Conservation (phyloP, 148 eudicot species). For the Drosera capensis region DNA sequence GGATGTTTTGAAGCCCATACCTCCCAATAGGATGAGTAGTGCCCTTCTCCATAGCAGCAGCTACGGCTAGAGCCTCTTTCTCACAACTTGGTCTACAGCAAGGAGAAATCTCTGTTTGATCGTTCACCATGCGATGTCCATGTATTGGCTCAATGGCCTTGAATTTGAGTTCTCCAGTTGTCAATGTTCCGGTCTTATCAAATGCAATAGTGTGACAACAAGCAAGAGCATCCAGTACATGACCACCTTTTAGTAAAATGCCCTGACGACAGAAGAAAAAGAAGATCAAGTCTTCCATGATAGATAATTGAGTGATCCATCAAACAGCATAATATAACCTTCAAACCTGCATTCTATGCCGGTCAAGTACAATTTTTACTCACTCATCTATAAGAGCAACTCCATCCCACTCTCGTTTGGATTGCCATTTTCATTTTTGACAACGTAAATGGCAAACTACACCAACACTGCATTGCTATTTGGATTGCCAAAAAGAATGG, state of each 20-base stretch:
- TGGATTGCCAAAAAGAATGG: too few species aligned
- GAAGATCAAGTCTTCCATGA: too few species aligned
- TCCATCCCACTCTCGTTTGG: too few species aligned
- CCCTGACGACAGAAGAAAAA: conserved; percentile 63
- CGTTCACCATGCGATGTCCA: conserved; percentile 39
- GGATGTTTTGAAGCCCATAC: conserved; percentile 17
- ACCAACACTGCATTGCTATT: too few species aligned
- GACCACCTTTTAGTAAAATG: conserved; percentile 88
- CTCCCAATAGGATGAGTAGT: conserved; percentile 99
- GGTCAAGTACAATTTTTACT: too few species aligned
- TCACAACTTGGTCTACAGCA: conserved; percentile 91
- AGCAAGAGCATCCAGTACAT: conserved; percentile 82
- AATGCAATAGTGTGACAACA: conserved; percentile 85
- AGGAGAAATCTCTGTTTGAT: conserved; percentile 17
- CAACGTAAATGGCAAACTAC: too few species aligned
- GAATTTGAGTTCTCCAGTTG: conserved; percentile 83
- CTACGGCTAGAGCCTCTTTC: conserved; percentile 95
- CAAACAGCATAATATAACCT: too few species aligned
- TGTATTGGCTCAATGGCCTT: conserved; percentile 93
- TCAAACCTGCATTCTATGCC: too few species aligned
- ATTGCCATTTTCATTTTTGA: too few species aligned
- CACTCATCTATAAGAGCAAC: too few species aligned
- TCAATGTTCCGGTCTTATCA: conserved; percentile 96
- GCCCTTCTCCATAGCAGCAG: conserved; percentile 99
- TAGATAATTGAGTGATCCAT: too few species aligned